Percentiles rank a stretch among this genome's conserved stretches.
These are phyloP conservation scores for Leptographium radiaticola DNA, from an alignment of 2,329 filamentous ascomycete species.

Conservation along the genomic window DNA sequence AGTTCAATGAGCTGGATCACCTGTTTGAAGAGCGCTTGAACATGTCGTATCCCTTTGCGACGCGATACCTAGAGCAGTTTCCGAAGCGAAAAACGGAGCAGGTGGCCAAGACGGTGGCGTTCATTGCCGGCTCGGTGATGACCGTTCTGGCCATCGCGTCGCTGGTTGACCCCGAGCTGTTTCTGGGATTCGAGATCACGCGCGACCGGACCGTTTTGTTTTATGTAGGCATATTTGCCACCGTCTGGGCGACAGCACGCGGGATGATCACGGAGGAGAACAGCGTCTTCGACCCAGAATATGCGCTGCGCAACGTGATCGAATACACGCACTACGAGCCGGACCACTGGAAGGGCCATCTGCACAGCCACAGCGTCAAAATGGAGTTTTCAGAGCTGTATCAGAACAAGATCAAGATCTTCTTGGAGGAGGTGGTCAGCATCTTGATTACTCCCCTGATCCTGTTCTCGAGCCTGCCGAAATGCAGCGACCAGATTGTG, in stretches of 20 bases:
- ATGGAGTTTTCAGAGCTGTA: conserved; percentile 82
- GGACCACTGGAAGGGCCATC: conserved; percentile 70
- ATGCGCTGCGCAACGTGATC: conserved; percentile 76
- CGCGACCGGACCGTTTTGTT: conserved; percentile 80
- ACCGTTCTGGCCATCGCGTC: conserved; percentile 76
- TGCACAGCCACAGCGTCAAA: conserved; percentile 93
- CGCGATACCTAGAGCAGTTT: conserved; percentile 87
- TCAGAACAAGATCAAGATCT: conserved; percentile 83
- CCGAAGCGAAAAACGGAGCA: conserved; percentile 91
- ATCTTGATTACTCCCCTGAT: conserved; percentile 88
- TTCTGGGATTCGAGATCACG: conserved; percentile 85
- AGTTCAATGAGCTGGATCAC: conserved; percentile 94
- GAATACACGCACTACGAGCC: conserved; percentile 89
- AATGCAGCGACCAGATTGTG: conserved; percentile 81
- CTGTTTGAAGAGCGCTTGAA: conserved; percentile 81
- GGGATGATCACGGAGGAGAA: conserved; percentile 81
- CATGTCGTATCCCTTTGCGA: conserved; percentile 90
- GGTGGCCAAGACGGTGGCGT: conserved; percentile 69
- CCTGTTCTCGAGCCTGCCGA: conserved; percentile 73
- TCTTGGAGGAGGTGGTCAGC: conserved; percentile 81
- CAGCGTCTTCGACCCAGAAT: conserved; percentile 82
- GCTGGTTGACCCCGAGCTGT: conserved; percentile 79
- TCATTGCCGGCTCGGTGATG: conserved; percentile 74
- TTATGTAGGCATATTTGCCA: conserved; percentile 72
- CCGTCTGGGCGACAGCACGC: conserved; percentile 70